Conservation (phyloP, 441 rosid genomes). For the Flueggea neowawraea region DNA sequence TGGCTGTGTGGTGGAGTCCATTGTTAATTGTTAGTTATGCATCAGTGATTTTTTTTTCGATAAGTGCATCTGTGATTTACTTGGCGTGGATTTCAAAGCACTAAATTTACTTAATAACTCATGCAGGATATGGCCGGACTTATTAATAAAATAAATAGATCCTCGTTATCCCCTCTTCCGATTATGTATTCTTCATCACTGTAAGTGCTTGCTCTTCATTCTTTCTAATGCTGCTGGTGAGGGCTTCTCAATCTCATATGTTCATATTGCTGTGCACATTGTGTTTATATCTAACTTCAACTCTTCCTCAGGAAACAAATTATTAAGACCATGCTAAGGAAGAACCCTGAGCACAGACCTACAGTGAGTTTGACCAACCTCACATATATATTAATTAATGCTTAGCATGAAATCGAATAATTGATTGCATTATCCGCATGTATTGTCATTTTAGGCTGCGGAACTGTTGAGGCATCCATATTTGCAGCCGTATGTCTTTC, state of each 20-base stretch:
- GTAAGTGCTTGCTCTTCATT: constrained; percentile 42
- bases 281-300: background rate
- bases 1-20: constrained; percentile 20
- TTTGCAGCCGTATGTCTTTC: constrained; percentile 73
- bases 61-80: background rate
- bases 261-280: no score
- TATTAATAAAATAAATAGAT: constrained; percentile 85
- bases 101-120: constrained; percentile 15
- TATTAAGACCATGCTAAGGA: constrained; percentile 92
- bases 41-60: background rate
- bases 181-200: constrained; percentile 73
- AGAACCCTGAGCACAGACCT: constrained; percentile 91
- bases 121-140: constrained; percentile 88
- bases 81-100: constrained; percentile 12
- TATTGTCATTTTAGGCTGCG: constrained; percentile 57
- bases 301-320: constrained; percentile 66
- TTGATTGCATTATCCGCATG: constrained; percentile 12
- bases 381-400: constrained; percentile 10
- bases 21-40: background rate
- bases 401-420: background rate
- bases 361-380: constrained; percentile 52
- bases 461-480: constrained; percentile 83
- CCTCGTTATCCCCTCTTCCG: constrained; percentile 87
- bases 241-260: no score
- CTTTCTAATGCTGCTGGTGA: no score